phyloP scores from a whole-genome alignment of 2,329 filamentous ascomycete genomes.

The Penicillium corylophilum region DNA sequence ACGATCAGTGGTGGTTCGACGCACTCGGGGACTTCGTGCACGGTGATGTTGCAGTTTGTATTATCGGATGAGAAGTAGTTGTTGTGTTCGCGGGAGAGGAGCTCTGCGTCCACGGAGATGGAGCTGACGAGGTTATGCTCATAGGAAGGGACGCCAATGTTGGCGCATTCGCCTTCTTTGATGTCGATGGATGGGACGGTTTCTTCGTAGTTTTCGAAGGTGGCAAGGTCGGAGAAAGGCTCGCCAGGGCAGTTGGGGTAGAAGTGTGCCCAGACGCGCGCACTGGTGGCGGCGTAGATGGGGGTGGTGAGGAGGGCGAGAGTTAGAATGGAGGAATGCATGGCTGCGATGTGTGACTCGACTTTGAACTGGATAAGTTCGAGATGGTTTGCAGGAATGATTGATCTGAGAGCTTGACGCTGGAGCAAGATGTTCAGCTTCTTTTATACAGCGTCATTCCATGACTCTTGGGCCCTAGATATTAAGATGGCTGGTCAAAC shows the following conservation, averaged over 20 bases:
- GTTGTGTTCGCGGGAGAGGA: slow-evolving; percentile 16
- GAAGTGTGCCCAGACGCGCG: slow-evolving; percentile 33
- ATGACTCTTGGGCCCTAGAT: not conserved
- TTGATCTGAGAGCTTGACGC: not conserved
- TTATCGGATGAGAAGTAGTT: slow-evolving; percentile 14
- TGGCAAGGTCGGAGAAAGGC: slow-evolving; percentile 18
- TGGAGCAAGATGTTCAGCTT: not conserved
- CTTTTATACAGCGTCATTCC: slow-evolving; percentile 15
- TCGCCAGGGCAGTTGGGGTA: slow-evolving; percentile 29
- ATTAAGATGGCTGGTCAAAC: slow-evolving; percentile 20
- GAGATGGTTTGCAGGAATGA: not conserved
- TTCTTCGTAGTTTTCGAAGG: slow-evolving; percentile 26
- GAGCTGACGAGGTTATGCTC: slow-evolving; percentile 25
- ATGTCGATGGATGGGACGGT: slow-evolving; percentile 24
- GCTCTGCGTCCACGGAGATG: slow-evolving; percentile 29
- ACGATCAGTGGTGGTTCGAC: slow-evolving; percentile 29
- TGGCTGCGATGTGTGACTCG: slow-evolving; percentile 2
- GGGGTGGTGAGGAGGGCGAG: slow-evolving; percentile 22
- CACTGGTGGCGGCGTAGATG: slow-evolving; percentile 24
- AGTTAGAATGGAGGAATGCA: slow-evolving; percentile 21
- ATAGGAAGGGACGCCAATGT: slow-evolving; percentile 26
- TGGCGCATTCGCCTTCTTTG: slow-evolving; percentile 23
- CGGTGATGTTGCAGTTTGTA: slow-evolving; percentile 30
- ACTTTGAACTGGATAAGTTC: not conserved
- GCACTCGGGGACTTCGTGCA: slow-evolving; percentile 36